These are phyloP conservation scores for Boletus speciosus DNA, from an alignment of 768 basidiomycete genomes.

Conservation along the genomic window DNA sequence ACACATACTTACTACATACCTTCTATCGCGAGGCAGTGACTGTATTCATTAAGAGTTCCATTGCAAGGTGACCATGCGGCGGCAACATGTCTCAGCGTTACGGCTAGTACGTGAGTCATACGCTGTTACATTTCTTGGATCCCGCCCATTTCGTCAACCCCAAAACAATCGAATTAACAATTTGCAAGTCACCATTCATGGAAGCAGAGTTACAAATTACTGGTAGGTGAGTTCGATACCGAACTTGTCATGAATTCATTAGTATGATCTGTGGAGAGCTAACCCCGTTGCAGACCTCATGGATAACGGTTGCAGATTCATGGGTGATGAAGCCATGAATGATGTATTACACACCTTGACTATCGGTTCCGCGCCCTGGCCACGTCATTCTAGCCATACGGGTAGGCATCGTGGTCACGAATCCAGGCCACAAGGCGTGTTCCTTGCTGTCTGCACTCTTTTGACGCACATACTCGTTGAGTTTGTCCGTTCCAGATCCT, in stretches of 20 bases:
- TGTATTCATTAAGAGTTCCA: neutral
- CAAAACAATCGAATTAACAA: neutral
- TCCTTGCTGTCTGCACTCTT: neutral
- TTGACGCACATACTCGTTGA: neutral
- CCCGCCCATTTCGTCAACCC: neutral
- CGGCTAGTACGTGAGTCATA: neutral
- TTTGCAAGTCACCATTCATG: neutral
- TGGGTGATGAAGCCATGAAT: conserved; percentile 7
- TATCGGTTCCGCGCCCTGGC: neutral
- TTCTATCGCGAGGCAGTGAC: too few species aligned
- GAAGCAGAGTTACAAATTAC: neutral
- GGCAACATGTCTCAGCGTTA: too few species aligned
- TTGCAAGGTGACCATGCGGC: conserved; percentile 6
- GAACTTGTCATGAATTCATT: too few species aligned
- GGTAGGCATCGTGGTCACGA: neutral
- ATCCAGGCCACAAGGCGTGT: neutral
- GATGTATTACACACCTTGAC: conserved; percentile 1
- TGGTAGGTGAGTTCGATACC: neutral
- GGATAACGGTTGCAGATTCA: neutral
- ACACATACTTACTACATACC: too few species aligned
- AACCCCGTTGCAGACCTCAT: neutral
- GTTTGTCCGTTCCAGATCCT: neutral
- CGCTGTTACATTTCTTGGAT: neutral
- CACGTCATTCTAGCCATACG: neutral
- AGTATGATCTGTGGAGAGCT: neutral